Evolutionary conservation across 1,139 yeast genomes (phyloP).

Genomic region (Lodderomyces theae): DNA sequence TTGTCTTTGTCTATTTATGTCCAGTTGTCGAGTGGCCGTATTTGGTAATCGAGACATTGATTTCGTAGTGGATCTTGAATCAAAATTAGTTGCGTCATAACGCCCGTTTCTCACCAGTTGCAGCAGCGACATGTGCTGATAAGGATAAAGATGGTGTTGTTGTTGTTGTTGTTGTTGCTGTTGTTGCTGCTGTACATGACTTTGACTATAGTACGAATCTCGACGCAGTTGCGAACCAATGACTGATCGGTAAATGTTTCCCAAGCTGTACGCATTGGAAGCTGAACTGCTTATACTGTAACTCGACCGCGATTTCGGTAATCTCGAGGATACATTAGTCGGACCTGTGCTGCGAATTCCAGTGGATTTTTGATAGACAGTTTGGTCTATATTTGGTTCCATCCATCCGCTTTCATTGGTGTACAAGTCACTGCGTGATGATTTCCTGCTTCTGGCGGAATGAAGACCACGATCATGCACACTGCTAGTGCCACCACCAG

Average conservation of each 20-base stretch:
- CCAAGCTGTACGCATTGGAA: slow-evolving; percentile 13
- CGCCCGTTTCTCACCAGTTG: not conserved
- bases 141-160: not conserved
- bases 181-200: not conserved
- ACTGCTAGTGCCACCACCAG: not conserved
- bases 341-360: not conserved
- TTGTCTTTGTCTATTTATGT: slow-evolving; percentile 8
- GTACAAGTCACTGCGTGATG: slow-evolving; percentile 44
- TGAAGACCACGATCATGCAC: slow-evolving; percentile 1
- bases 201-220: slow-evolving; percentile 1
- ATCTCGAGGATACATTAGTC: slow-evolving; percentile 3
- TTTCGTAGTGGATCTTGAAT: slow-evolving; percentile 16
- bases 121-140: too few relatives aligned
- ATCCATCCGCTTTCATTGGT: slow-evolving; percentile 44
- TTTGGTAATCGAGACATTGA: slow-evolving; percentile 20
- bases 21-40: slow-evolving; percentile 13
- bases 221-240: slow-evolving; percentile 7
- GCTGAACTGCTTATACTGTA: slow-evolving; percentile 25
- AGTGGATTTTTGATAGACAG: slow-evolving; percentile 5
- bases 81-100: slow-evolving; percentile 15
- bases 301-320: slow-evolving; percentile 27
- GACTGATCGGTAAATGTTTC: slow-evolving; percentile 14
- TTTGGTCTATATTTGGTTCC: slow-evolving; percentile 29
- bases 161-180: not conserved
- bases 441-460: slow-evolving; percentile 26